phyloP scores from a whole-genome alignment of 345 rosid species.

The Lumnitzera racemosa region DNA sequence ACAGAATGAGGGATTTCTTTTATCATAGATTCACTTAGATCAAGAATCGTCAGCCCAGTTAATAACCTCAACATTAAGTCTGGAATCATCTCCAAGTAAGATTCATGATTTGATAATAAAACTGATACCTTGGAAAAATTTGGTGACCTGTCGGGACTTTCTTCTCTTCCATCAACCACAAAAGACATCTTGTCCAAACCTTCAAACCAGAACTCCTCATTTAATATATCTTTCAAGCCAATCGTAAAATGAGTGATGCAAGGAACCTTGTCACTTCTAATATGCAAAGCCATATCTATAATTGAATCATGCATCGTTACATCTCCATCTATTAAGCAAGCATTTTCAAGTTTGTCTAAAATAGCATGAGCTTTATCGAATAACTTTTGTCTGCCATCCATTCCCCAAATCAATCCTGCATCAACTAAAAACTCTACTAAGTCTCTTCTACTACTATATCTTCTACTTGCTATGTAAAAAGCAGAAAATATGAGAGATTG shows the following conservation, averaged over 20 bases:
- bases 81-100: neutral
- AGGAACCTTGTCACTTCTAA: neutral
- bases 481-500: conserved; percentile 19
- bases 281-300: conserved; percentile 24
- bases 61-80: conserved; percentile 1
- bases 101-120: neutral
- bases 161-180: neutral
- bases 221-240: neutral
- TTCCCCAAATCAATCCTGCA: conserved; percentile 16
- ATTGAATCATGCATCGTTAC: conserved; percentile 20
- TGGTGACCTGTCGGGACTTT: conserved; percentile 7
- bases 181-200: conserved; percentile 14
- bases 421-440: conserved; percentile 13
- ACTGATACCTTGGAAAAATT: conserved; percentile 7
- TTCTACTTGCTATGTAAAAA: conserved; percentile 11
- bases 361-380: conserved; percentile 10
- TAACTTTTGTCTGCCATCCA: conserved; percentile 1
- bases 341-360: conserved; percentile 13
- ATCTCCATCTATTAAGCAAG: conserved; percentile 11
- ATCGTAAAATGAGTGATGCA: conserved; percentile 6
- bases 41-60: conserved; percentile 1
- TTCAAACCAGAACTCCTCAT: conserved; percentile 9
- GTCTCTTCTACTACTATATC: neutral
- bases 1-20: conserved; percentile 15
- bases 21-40: neutral